Conservation (phyloP, 169 alveolate genomes). For the Plasmodium inui region DNA sequence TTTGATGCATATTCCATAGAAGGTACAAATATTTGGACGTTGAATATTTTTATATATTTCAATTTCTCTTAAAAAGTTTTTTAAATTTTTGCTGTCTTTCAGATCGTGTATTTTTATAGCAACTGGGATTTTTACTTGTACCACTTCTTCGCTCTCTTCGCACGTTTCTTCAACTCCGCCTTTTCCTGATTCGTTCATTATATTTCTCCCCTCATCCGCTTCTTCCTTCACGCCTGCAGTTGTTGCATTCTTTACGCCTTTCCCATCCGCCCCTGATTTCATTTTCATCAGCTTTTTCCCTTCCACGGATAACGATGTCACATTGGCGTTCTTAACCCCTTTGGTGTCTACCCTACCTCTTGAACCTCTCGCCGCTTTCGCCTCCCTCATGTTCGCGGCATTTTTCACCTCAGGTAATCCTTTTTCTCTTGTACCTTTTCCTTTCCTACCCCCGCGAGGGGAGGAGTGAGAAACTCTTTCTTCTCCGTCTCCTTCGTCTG, state of each 20-base stretch:
- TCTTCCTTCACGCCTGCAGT: neutral
- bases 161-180: neutral
- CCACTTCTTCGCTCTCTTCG: slow-evolving; percentile 5
- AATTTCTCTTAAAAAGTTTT: slow-evolving; percentile 72
- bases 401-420: neutral
- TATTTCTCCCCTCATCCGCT: neutral
- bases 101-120: slow-evolving; percentile 72
- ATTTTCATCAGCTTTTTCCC: neutral
- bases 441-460: neutral
- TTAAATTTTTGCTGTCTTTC: slow-evolving; percentile 57
- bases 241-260: neutral
- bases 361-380: neutral
- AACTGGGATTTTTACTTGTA: slow-evolving; percentile 37
- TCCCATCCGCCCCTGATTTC: neutral
- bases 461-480: neutral
- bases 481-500: neutral
- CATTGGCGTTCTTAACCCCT: neutral
- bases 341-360: neutral
- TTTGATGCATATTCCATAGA: slow-evolving; percentile 68
- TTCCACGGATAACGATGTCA: neutral
- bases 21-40: slow-evolving; percentile 45
- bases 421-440: neutral
- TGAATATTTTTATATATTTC: slow-evolving; percentile 74
- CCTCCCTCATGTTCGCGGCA: neutral
- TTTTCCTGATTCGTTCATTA: neutral